Base-by-base conservation (phyloP, 495 filamentous ascomycete genomes). In the Penicillium mononematosum region DNA sequence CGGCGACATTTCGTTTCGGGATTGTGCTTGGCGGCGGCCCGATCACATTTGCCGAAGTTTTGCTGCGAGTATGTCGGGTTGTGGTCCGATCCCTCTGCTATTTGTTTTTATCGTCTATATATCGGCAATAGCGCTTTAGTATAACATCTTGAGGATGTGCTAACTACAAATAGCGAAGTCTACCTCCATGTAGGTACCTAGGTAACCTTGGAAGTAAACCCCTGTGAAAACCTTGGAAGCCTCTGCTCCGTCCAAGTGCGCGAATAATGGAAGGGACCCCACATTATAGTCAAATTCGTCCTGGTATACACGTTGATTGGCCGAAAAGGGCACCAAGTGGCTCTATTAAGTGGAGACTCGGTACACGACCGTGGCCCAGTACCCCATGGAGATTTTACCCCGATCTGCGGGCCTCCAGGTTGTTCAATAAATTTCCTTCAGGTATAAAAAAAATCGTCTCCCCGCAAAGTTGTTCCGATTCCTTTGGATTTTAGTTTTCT, bases 301-400 rank as follows among this genome's bases (percentile, higher is more conserved):
- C 38, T 50, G 47, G 29, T 12, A 1, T 16, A 19, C 19, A 14
- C 9, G 0, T 14, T 39, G 1, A 39, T 17, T 39, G 47, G n/a
- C 9, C 6, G 19, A 38, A 46, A 29, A 12, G 22, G 4, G 4
- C 4, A 24, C 22, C 22, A 24, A 50, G 32, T 27, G 25, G 27
- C 7, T 29, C 27, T 29, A 29, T 19, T 16, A 29, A 24, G 38
- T 34, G 47, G 19, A 50, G 16, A 36, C 47, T 24, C 22, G 22
- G 22, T 24, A 4, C 22, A 24, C 22, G 2, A 22, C 22, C 22
- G 22, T 24, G 22, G 22, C 22, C 22, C 4, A 24, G 22, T 24
- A 24, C 22, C 47, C 47, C 47, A 5, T 50, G 47, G 47, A 50
- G 47, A 50, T 2, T 50, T 36, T 50, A 50, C 47, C 47, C 47